A percentile compares a stretch with the other conserved stretches of the same genome.
Evolutionary conservation across 345 rosid species (phyloP).

Genomic region (Acer yangbiense): DNA sequence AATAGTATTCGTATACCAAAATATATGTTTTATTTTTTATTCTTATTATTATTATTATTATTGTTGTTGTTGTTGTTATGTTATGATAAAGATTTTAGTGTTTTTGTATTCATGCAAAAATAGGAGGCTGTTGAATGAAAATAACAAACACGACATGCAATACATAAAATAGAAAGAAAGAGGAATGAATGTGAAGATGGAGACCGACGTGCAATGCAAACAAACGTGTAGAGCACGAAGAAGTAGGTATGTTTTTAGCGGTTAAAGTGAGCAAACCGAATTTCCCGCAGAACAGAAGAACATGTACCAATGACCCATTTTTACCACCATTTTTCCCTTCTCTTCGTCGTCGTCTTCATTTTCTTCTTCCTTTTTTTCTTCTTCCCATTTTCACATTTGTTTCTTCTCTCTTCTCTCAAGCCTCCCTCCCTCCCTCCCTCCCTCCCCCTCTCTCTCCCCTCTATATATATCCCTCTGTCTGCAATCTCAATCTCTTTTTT

Average conservation of each 20-base stretch:
- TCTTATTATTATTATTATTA: too few species aligned
- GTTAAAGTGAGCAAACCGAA: slow-evolving; percentile 39
- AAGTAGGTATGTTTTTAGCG: slow-evolving; percentile 23
- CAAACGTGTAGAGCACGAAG: slow-evolving; percentile 39
- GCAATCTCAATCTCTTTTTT: neutral
- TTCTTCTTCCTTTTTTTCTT: neutral
- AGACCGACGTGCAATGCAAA: slow-evolving; percentile 31
- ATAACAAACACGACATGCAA: neutral
- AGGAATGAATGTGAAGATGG: too few species aligned
- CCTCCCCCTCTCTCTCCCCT: neutral
- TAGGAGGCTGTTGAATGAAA: neutral
- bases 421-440: neutral
- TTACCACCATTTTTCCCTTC: neutral
- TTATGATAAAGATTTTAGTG: too few species aligned
- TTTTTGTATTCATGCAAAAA: neutral
- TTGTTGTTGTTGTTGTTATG: too few species aligned
- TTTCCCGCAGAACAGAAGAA: slow-evolving; percentile 43
- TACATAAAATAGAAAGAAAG: neutral
- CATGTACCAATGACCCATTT: slow-evolving; percentile 16
- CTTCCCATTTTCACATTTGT: neutral
- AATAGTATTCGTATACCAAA: too few species aligned
- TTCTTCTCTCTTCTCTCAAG: neutral
- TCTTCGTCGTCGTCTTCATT: neutral
- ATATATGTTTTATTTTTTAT: too few species aligned
- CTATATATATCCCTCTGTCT: neutral